Evolutionary conservation across 2,329 filamentous ascomycete species (phyloP).

Genomic region (Gyromitra esculenta): DNA sequence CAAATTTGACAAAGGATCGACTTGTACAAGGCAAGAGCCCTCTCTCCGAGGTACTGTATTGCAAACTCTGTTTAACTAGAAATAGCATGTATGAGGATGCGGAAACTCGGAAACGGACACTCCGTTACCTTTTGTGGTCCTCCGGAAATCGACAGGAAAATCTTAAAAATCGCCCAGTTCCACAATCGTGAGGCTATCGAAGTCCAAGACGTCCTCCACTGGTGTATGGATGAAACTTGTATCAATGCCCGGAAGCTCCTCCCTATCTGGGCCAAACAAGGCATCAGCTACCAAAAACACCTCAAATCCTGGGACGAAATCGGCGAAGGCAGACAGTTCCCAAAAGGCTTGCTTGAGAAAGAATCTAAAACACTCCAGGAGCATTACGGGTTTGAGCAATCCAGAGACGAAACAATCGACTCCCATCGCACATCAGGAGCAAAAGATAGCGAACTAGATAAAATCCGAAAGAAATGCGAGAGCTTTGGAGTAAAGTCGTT

Average conservation of each 20-base stretch:
- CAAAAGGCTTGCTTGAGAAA: slow-evolving; percentile 36
- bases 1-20: slow-evolving; percentile 73
- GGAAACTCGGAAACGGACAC: slow-evolving; percentile 74
- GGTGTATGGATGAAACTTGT: slow-evolving; percentile 70
- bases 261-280: slow-evolving; percentile 71
- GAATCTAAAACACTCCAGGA: slow-evolving; percentile 48
- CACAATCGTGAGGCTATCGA: slow-evolving; percentile 59
- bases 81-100: slow-evolving; percentile 75
- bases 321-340: slow-evolving; percentile 14
- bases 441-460: slow-evolving; percentile 12
- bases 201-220: slow-evolving; percentile 68
- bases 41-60: neutral
- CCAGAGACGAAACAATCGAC: slow-evolving; percentile 11
- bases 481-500: slow-evolving; percentile 38
- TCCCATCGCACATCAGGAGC: neutral
- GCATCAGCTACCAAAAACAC: slow-evolving; percentile 62
- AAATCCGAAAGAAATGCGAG: slow-evolving; percentile 41
- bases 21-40: slow-evolving; percentile 70
- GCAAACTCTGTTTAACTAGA: neutral
- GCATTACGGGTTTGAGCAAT: slow-evolving; percentile 39
- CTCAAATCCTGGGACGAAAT: slow-evolving; percentile 6
- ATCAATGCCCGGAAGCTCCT: slow-evolving; percentile 64
- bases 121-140: slow-evolving; percentile 66
- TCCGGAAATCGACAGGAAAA: slow-evolving; percentile 68
- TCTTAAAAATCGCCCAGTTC: slow-evolving; percentile 59